Evolutionary conservation across 257 asterid genomes (phyloP), one percentile per base, ranked within the genome.

Genomic region (Misopates orontium): DNA sequence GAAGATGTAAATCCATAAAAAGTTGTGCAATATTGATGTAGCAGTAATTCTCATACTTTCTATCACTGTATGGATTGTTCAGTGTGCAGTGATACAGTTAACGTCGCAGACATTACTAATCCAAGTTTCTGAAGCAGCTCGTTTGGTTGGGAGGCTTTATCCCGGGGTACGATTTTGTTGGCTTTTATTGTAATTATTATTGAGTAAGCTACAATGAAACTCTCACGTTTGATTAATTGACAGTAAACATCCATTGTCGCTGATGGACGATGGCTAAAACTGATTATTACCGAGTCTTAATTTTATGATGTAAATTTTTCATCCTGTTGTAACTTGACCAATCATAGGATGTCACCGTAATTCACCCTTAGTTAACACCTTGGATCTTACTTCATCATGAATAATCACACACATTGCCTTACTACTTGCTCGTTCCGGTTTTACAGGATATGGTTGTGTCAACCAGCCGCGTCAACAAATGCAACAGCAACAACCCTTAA

Each of bases 1-100:
- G 6, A 28, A 28, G 6, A 6, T 28, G 2, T 2, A 36, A 5
- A 36, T 5, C 11, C 42, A 36, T 36, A 8, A 8, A 36, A 36
- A 9, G 1, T 36, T 36, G 11, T 36, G 42, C 1, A 36, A 36
- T 9, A 1, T 36, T 8, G 1, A 8, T 36, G 4, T 3, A 8
- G 8, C 42, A 36, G 11, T 36, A 36, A 36, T 9, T 36, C 11
- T 36, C 42, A 36, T 36, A 3, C n/a, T n/a, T 8, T 36, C 68
- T 49, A 5, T 36, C 42, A 1, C 10, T 36, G 42, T 73, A 42
- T 64, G 49, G 17, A 60, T 51, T 79, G 62, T 62, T 56, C 71
- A 90, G 99, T 85, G 96, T 77, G 99, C 95, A 62, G 96, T 90
- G 55, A 90, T 94, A 71, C 91, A 86, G 77, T 80, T 94, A 60